Evolutionary conservation across 2,329 filamentous ascomycete genomes (phyloP), one percentile per base, ranked within the genome.

Genomic region (Penicillium sp.): DNA sequence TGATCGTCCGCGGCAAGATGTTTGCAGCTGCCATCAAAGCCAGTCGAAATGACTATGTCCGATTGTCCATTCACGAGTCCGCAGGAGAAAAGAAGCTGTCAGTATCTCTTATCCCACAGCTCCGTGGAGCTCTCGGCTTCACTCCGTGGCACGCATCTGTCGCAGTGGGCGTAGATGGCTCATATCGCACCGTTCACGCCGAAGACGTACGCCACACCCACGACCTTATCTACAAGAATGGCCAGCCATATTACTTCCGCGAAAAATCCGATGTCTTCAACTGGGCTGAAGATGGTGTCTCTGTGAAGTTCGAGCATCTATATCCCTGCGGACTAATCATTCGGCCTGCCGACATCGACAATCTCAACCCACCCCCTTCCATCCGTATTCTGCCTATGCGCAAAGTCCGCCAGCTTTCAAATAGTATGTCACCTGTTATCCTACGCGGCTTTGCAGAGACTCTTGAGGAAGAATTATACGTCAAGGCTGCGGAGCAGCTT

Each of bases 341-440:
- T 38, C 57, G 57, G 2, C 63, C 64, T 2, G 50, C 47, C 3
- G 61, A 63, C 12, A 58, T 62, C 28, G 59, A 62, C 33, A 53
- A 63, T 45, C 45, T 61, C 34, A 58, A 65, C 9, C 47, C 54
- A 2, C 57, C 53, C 10, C 63, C 63, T 4, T 65, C 64, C 1
- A 58, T 66, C 42, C 49, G 52, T 5, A 51, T 33, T 13, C 52
- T 65, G 2, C 64, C 63, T 8, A 64, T 66, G 63, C 52, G 49
- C 10, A 66, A 65, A 39, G 57, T 65, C 33, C 60, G 63, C 2
- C 45, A 79, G 2, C 62, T 85, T 0, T 69, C 81, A 0, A 76
- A 82, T 52, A 62, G 69, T 29, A 79, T 79, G 60, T 83, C 81
- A 0, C 82, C 81, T 0, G 67, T 84, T 4, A 61, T 83, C 4